Percentiles rank a stretch among this genome's conserved stretches.
phyloP scores from a whole-genome alignment of 1,284 basidiomycete genomes.

The Coniophora puteana region DNA sequence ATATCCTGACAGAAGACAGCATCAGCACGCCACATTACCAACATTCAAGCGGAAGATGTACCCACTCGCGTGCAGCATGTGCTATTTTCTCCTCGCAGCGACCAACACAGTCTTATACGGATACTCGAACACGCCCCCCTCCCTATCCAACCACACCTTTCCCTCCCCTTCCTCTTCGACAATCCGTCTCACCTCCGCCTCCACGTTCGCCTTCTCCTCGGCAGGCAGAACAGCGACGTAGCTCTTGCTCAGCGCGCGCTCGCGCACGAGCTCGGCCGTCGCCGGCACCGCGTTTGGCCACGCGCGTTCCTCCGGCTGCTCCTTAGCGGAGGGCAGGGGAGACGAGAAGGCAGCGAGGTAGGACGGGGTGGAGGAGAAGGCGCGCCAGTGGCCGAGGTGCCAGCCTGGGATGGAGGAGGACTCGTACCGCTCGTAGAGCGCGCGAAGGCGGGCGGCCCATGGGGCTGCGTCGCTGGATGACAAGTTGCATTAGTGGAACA shows the following conservation, averaged over 20 bases:
- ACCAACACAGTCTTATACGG: not conserved
- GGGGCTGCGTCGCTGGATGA: constrained; percentile 50
- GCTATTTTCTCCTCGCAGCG: constrained; percentile 2
- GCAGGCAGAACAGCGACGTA: constrained; percentile 56
- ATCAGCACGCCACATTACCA: no score
- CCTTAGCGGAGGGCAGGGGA: no score
- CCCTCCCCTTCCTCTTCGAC: constrained; percentile 21
- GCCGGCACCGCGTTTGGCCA: constrained; percentile 47
- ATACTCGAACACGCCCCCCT: not conserved
- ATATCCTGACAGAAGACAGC: no score
- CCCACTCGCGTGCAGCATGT: no score
- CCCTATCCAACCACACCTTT: constrained; percentile 1
- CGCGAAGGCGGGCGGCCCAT: constrained; percentile 63
- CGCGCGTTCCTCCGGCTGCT: constrained; percentile 42
- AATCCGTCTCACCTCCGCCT: not conserved
- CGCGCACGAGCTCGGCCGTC: constrained; percentile 43
- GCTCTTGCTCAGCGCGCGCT: constrained; percentile 64
- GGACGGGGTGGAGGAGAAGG: constrained; percentile 47
- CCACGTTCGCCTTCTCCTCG: constrained; percentile 41
- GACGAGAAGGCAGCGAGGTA: constrained; percentile 34
- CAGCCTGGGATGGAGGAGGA: constrained; percentile 63
- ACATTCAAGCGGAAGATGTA: no score
- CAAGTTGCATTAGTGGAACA: not conserved
- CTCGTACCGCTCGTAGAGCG: constrained; percentile 57
- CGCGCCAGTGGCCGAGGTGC: constrained; percentile 60